Base-by-base conservation (phyloP, 371 early-diverging fungal species). In the Mucor plumbeus region DNA sequence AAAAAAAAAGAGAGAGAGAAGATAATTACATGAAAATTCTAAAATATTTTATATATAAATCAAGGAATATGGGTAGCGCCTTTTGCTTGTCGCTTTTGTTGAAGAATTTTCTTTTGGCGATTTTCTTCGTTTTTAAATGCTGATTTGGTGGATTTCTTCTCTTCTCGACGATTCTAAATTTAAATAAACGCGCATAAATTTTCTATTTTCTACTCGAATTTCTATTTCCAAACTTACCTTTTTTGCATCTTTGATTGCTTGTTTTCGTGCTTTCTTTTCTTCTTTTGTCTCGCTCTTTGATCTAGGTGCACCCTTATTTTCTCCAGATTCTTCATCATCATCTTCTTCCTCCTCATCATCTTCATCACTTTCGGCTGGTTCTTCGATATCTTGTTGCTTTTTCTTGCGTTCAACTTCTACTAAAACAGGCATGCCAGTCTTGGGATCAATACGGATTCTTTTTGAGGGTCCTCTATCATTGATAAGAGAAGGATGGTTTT, bases 181-280 rank as follows among this genome's bases (percentile, higher is more conserved):
- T 26, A 41, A 50, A 21, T 26, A 41, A 7, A 19, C 40, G 17
- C 38, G 53, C 38, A 31, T 53, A 26, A 34, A 58, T 26, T 47
- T 47, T 47, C 47, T 47, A 47, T 19, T 47, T 47, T 47, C 47
- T 17, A 68, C 36, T 55, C 34, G 26, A 26, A 58, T 56, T 19
- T 40, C 47, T 48, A 26, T 41, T 36, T 72, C 34, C 44, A 13
- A 34, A 19, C 7, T 70, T 82, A 81, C 84, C 81, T 78, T 83
- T 85, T 90, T 88, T 48, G 90, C 93, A 34, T 87, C 90, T 74
- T 97, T 96, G 66, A 94, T 77, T 31, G 87, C 88, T 63, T 84
- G 88, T 79, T 97, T 97, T 62, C 98, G 87, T 63, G 85, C 85
- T 74, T 90, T 91, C 87, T 95, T 95, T 62, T 97, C 96, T 62